Evolutionary conservation across 2,329 filamentous ascomycete species (phyloP), one percentile per base, ranked within the genome.

Genomic region (Talaromyces sp.): DNA sequence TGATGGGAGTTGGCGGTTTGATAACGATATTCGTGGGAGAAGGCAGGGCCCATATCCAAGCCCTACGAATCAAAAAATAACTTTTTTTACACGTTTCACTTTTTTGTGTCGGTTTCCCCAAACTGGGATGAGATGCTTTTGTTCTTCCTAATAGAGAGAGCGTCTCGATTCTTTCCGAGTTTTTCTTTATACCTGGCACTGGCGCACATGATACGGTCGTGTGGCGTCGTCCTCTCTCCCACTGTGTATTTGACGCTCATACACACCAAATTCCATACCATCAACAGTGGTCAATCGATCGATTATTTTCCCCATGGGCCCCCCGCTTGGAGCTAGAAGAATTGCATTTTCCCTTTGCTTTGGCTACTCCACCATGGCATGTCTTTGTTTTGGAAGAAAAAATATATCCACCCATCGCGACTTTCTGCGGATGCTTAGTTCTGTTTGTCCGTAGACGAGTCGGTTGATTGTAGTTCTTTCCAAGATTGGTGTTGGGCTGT

Each of bases 41-140:
- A 71, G 65, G 67, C 68, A 68, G 69, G 69, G 68, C 66, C 67
- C 60, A 51, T 56, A 54, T 47, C 45, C 46, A 60, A 68, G 67
- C 68, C 68, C 67, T 68, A 70, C 66, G 68, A 71, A 71, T 71
- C 64, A 66, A 69, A 70, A 70, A 66, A 62, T 61, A 61, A 55
- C 60, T 55, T 61, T 66, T 62, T 62, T 63, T 63, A 43, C 55
- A 54, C 55, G 51, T 52, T 65, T 60, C 63, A 64, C 63, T 63
- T 63, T 63, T 63, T 59, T 60, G 55, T 66, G 58, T 63, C 60
- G 58, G 56, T 60, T 56, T 49, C 43, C 57, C 60, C 62, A 57
- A 63, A 27, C 4, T 27, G 63, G 55, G 63, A 60, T 60, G 55
- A 63, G 50, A 47, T 41, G 42, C 46, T 36, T 52, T 39, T 49